Percentiles rank a stretch among this genome's conserved stretches.
phyloP scores from a whole-genome alignment of 2,329 filamentous ascomycete genomes.

The Arthrobotrys sphaeroides region DNA sequence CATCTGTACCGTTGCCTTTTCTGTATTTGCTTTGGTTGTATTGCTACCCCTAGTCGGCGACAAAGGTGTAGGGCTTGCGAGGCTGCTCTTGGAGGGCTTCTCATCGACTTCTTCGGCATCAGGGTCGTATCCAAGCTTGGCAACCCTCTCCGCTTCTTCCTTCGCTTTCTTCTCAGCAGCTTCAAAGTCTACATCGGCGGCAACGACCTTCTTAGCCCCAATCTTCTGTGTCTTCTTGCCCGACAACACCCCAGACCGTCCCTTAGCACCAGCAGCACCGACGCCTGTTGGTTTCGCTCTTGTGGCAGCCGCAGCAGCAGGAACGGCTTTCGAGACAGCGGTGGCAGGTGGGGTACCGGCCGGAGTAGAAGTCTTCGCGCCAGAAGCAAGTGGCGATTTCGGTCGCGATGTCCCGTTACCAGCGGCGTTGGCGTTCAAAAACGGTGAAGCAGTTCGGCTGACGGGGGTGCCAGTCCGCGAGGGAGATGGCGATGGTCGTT shows the following conservation, averaged over 20 bases:
- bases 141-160: constrained; percentile 95
- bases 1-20: constrained; percentile 89
- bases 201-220: constrained; percentile 88
- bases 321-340: constrained; percentile 65
- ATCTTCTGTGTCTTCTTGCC: constrained; percentile 85
- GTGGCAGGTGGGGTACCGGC: constrained; percentile 68
- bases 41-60: constrained; percentile 65
- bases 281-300: constrained; percentile 72
- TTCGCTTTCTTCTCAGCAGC: constrained; percentile 96
- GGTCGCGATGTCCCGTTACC: constrained; percentile 78
- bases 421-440: constrained; percentile 74
- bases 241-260: constrained; percentile 83
- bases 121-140: constrained; percentile 93
- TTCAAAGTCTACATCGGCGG: constrained; percentile 71
- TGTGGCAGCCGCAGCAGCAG: constrained; percentile 79
- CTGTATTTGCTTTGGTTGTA: constrained; percentile 77
- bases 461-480: constrained; percentile 87
- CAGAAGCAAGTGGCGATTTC: constrained; percentile 79
- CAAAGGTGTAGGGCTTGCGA: constrained; percentile 62
- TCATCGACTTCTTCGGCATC: constrained; percentile 76
- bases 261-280: constrained; percentile 70
- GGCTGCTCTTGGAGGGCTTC: constrained; percentile 62
- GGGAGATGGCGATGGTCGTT: constrained; percentile 90
- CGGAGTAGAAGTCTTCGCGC: constrained; percentile 65
- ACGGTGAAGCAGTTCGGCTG: constrained; percentile 86